phyloP scores from a whole-genome alignment of 1,139 yeast species.

The Hansenula lynferdii region DNA sequence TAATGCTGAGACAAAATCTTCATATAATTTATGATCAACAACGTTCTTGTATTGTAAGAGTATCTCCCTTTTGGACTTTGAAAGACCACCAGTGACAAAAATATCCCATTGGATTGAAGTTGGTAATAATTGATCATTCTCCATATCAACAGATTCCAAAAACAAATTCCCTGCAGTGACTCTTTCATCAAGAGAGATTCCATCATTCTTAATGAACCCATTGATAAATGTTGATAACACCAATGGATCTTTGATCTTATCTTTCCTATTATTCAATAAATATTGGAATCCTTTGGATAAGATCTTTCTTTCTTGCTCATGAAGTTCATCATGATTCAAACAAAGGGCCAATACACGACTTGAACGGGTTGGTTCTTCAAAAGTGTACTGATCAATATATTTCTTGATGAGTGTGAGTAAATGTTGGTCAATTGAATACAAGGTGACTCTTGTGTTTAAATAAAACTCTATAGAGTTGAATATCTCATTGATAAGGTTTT shows the following conservation, averaged over 20 bases:
- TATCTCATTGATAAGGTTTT: background rate
- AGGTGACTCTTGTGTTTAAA: background rate
- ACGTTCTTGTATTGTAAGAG: background rate
- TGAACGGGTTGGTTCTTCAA: no score
- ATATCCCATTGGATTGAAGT: background rate
- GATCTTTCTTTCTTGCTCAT: background rate
- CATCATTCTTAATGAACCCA: background rate
- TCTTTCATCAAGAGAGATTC: background rate
- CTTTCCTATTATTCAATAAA: background rate
- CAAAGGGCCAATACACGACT: background rate
- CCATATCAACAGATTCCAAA: background rate
- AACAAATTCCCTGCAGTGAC: background rate
- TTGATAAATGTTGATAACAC: background rate
- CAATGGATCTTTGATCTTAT: background rate
- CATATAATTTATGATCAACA: background rate
- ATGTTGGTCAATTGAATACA: background rate
- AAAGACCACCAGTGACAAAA: background rate
- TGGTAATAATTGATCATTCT: background rate
- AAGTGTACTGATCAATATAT: background rate
- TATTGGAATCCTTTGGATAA: background rate
- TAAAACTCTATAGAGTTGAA: background rate
- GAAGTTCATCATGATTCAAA: background rate
- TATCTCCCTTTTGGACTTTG: background rate
- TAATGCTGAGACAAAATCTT: background rate
- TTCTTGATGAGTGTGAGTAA: background rate